Evolutionary conservation across 495 filamentous ascomycete species (phyloP).

Genomic region (Trichoderma erinaceum): DNA sequence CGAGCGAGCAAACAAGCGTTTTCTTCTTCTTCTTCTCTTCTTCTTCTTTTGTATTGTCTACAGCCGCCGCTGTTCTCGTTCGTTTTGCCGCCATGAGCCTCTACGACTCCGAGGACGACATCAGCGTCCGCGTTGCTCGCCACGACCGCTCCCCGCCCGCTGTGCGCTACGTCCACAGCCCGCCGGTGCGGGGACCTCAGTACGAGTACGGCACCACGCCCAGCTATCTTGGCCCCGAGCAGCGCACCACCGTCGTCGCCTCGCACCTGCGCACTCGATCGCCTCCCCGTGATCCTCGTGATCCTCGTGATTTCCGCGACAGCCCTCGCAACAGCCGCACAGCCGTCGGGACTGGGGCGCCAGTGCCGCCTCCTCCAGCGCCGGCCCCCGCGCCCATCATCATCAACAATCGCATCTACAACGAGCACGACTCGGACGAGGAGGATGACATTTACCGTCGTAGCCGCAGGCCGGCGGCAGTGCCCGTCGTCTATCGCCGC

Average conservation of each 20-base stretch:
- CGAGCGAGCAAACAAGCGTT: background rate
- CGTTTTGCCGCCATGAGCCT: slow-evolving; percentile 9
- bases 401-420: slow-evolving; percentile 45
- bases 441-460: slow-evolving; percentile 14
- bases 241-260: slow-evolving; percentile 31
- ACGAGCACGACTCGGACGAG: slow-evolving; percentile 28
- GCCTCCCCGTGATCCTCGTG: background rate
- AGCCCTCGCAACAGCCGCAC: background rate
- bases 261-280: slow-evolving; percentile 16
- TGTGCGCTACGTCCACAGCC: slow-evolving; percentile 38
- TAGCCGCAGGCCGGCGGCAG: background rate
- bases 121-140: slow-evolving; percentile 41
- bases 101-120: slow-evolving; percentile 35
- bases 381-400: slow-evolving; percentile 36
- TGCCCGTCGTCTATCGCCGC: slow-evolving; percentile 24
- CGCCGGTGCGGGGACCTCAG: slow-evolving; percentile 29
- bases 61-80: background rate
- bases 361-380: background rate
- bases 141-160: slow-evolving; percentile 25
- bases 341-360: background rate
- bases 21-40: background rate
- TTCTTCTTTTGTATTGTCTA: background rate
- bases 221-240: slow-evolving; percentile 29
- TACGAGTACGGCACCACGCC: slow-evolving; percentile 22
- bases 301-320: background rate